phyloP scores from a whole-genome alignment of 768 basidiomycete species.

The Phlebiopsis flavidoalba region DNA sequence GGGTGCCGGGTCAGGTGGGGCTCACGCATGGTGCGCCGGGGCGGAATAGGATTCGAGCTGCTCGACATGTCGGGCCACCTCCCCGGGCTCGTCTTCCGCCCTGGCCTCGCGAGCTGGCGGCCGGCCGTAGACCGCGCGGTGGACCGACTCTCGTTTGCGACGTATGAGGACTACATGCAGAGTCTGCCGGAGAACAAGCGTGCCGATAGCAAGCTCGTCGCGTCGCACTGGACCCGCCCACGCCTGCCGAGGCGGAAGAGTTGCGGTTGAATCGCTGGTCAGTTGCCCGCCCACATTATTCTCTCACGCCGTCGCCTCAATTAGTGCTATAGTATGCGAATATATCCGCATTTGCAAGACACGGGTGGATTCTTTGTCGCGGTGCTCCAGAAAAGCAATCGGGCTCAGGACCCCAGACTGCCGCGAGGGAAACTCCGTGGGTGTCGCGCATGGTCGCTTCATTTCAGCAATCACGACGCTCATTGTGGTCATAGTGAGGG shows the following conservation, averaged over 20 bases:
- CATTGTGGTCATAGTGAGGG: slow-evolving; percentile 28
- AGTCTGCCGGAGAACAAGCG: slow-evolving; percentile 44
- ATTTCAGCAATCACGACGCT: background rate
- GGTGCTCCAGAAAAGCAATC: slow-evolving; percentile 55
- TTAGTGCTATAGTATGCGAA: slow-evolving; percentile 55
- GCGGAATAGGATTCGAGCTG: slow-evolving; percentile 59
- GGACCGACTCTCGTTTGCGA: slow-evolving; percentile 45
- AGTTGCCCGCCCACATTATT: background rate
- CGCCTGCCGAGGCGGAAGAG: slow-evolving; percentile 51
- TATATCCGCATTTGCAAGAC: slow-evolving; percentile 94
- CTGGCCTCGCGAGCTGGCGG: slow-evolving; percentile 76
- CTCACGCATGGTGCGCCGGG: background rate
- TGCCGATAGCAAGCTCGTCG: slow-evolving; percentile 55
- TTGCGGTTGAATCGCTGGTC: slow-evolving; percentile 74
- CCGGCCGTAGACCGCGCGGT: slow-evolving; percentile 58
- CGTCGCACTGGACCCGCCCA: slow-evolving; percentile 77
- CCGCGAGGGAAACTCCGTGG: slow-evolving; percentile 8
- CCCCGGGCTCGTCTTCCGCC: slow-evolving; percentile 66
- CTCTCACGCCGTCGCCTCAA: background rate
- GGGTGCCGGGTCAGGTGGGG: slow-evolving; percentile 3
- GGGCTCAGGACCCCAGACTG: background rate
- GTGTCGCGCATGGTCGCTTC: background rate
- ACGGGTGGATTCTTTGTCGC: slow-evolving; percentile 99
- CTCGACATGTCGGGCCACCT: slow-evolving; percentile 72
- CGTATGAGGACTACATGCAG: slow-evolving; percentile 56